phyloP scores from a whole-genome alignment of 495 filamentous ascomycete species.

The Friedmanniomyces simplex region DNA sequence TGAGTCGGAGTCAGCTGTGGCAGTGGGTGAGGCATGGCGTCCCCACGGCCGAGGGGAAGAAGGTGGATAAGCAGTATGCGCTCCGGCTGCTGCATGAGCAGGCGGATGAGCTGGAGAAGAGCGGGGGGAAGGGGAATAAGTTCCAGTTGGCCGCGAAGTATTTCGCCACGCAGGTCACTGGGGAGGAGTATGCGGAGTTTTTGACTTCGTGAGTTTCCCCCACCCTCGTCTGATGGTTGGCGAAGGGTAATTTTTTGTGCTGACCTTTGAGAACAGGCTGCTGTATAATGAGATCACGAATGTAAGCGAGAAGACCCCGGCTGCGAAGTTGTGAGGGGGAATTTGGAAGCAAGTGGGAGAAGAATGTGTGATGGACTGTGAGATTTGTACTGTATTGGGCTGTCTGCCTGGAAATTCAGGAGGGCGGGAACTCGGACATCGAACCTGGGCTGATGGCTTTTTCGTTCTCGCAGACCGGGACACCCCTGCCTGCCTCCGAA shows the following conservation, averaged over 20 bases:
- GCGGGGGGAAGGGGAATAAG: slow-evolving; percentile 83
- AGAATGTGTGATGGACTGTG: neutral
- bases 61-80: slow-evolving; percentile 83
- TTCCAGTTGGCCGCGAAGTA: slow-evolving; percentile 84
- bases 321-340: slow-evolving; percentile 64
- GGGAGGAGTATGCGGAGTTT: slow-evolving; percentile 96
- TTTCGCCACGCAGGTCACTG: slow-evolving; percentile 85
- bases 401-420: neutral
- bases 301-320: slow-evolving; percentile 49
- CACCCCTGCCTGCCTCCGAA: slow-evolving; percentile 2
- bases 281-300: slow-evolving; percentile 95
- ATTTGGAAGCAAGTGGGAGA: no score
- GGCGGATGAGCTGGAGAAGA: slow-evolving; percentile 59
- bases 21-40: slow-evolving; percentile 89
- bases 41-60: slow-evolving; percentile 78
- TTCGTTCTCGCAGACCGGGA: slow-evolving; percentile 1
- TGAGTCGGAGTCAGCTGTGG: slow-evolving; percentile 86
- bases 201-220: slow-evolving; percentile 58
- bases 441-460: slow-evolving; percentile 11
- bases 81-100: slow-evolving; percentile 81
- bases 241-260: no score
- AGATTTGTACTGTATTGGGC: neutral
- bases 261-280: slow-evolving; percentile 44
- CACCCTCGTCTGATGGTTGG: neutral
- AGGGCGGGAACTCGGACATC: no score